Conservation (phyloP, 106 monocot genomes). For the Dendrobium officinale region DNA sequence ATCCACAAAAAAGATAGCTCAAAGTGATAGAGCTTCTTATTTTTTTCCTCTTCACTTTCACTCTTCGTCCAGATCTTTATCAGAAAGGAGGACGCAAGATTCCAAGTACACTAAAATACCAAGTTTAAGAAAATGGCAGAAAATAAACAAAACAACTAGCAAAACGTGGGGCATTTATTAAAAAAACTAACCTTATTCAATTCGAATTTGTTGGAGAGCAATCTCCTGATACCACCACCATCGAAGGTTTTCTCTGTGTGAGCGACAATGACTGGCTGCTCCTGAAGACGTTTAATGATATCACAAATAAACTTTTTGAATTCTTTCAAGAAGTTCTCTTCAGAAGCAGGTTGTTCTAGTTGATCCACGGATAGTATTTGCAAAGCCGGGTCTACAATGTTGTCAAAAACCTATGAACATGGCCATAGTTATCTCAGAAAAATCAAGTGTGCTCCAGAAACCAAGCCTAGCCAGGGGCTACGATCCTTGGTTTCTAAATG, state of each 20-base stretch:
- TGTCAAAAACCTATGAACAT: slow-evolving; percentile 46
- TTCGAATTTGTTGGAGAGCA: slow-evolving; percentile 67
- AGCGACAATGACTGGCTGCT: slow-evolving; percentile 79
- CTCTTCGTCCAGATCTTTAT: not conserved
- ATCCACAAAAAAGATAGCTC: too few relatives aligned
- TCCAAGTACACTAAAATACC: not conserved
- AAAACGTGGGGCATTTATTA: too few relatives aligned
- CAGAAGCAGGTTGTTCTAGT: slow-evolving; percentile 35
- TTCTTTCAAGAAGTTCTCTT: slow-evolving; percentile 48
- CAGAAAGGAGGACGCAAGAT: not conserved
- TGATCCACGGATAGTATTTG: slow-evolving; percentile 24
- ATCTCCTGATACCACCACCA: slow-evolving; percentile 55
- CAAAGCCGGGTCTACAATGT: slow-evolving; percentile 60
- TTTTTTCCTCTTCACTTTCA: not conserved
- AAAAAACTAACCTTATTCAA: slow-evolving; percentile 54
- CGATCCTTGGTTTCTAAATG: not conserved
- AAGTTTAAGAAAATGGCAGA: not conserved
- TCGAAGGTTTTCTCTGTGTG: slow-evolving; percentile 77
- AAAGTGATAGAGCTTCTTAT: too few relatives aligned
- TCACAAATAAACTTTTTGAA: slow-evolving; percentile 49
- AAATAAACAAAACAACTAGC: not conserved
- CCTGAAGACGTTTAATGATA: slow-evolving; percentile 41
- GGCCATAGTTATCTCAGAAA: not conserved
- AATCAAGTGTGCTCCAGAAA: not conserved
- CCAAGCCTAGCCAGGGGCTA: too few relatives aligned